Evolutionary conservation across 148 eudicot genomes (phyloP).

Genomic region (Camellia lanceoleosa): DNA sequence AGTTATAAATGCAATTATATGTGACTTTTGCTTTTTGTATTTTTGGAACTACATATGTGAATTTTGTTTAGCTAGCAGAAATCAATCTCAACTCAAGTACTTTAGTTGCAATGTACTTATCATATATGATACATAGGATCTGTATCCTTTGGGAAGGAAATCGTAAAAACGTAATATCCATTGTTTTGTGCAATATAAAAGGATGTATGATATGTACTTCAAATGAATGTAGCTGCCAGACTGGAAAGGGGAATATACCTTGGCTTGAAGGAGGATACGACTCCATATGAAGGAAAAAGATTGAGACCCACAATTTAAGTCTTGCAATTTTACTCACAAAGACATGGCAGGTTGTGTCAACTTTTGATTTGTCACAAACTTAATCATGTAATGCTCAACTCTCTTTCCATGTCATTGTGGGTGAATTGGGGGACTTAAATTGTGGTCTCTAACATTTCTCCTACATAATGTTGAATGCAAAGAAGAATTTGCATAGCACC

Average conservation of each 20-base stretch:
- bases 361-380: too few species aligned
- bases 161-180: not conserved
- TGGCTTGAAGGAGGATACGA: not conserved
- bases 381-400: too few species aligned
- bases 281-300: not conserved
- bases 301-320: too few species aligned
- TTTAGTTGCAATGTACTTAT: not conserved
- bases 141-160: not conserved
- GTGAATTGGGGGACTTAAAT: too few species aligned
- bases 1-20: not conserved
- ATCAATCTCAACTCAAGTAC: conserved; percentile 1
- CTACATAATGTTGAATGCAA: too few species aligned
- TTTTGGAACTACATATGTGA: too few species aligned
- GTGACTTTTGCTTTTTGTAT: not conserved
- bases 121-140: not conserved
- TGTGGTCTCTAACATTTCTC: too few species aligned
- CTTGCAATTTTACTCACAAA: too few species aligned
- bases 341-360: too few species aligned
- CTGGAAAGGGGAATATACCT: not conserved
- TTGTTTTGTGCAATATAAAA: not conserved
- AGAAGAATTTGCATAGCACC: not conserved
- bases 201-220: not conserved
- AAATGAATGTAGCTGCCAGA: not conserved
- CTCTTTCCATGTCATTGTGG: too few species aligned
- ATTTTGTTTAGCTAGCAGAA: not conserved